Evolutionary conservation across 331 rosid genomes (phyloP).

Genomic region (Erythrophleum ivorense): DNA sequence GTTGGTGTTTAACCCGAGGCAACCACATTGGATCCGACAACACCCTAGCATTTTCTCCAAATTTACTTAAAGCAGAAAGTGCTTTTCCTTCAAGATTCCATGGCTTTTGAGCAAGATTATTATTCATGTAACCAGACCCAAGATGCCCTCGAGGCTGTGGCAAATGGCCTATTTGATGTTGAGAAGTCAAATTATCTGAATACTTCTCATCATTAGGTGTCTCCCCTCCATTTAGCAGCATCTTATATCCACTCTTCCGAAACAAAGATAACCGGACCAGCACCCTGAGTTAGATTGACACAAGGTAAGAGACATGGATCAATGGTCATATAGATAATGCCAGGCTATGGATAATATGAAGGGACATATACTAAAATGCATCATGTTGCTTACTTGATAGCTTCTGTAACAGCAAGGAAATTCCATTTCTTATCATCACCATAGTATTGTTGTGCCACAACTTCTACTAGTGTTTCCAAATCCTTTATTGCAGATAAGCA

Average conservation of each 20-base stretch:
- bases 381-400: slow-evolving; percentile 68
- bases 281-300: slow-evolving; percentile 64
- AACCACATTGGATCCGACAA: slow-evolving; percentile 60
- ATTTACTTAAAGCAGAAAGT: slow-evolving; percentile 75
- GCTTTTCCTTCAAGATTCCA: slow-evolving; percentile 89
- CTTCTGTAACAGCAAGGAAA: slow-evolving; percentile 90
- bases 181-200: slow-evolving; percentile 48
- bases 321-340: slow-evolving; percentile 10
- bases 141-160: slow-evolving; percentile 49
- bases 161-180: slow-evolving; percentile 32
- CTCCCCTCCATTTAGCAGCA: slow-evolving; percentile 89
- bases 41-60: slow-evolving; percentile 81
- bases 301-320: slow-evolving; percentile 41
- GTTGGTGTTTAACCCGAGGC: slow-evolving; percentile 65
- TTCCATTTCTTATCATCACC: slow-evolving; percentile 93
- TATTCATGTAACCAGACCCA: slow-evolving; percentile 51
- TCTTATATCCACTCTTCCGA: slow-evolving; percentile 84
- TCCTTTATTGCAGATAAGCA: slow-evolving; percentile 92
- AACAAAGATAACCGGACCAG: slow-evolving; percentile 82
- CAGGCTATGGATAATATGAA: slow-evolving; percentile 35
- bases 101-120: slow-evolving; percentile 49
- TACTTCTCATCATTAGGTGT: slow-evolving; percentile 56
- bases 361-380: slow-evolving; percentile 33
- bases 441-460: slow-evolving; percentile 84
- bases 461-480: slow-evolving; percentile 91